Percentiles rank a stretch among this genome's conserved stretches.
Evolutionary conservation across 192 early-diverging fungal species (phyloP).

Genomic region (Chytriomyces sp.): DNA sequence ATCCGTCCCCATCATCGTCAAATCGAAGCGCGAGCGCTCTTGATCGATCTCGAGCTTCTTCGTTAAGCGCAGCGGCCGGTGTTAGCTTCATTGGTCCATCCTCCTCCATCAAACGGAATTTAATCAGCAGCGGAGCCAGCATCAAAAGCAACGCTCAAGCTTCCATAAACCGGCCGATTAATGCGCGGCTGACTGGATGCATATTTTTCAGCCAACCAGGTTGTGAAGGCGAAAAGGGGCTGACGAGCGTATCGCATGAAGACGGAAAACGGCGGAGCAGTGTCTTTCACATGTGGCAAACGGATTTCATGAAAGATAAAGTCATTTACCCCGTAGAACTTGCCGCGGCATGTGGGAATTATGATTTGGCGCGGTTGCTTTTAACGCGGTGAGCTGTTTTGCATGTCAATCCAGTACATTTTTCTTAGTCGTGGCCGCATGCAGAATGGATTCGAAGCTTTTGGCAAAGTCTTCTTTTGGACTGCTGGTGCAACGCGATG

Average conservation of each 20-base stretch:
- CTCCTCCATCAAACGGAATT: too few relatives aligned
- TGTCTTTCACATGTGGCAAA: constrained; percentile 37
- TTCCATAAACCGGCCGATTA: too few relatives aligned
- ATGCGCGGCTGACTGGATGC: not conserved
- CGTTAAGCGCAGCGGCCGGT: constrained; percentile 5
- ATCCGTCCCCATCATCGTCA: not conserved
- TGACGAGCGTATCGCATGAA: not conserved
- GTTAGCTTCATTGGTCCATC: constrained; percentile 5
- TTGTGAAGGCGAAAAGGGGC: constrained; percentile 7
- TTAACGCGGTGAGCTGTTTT: constrained; percentile 31
- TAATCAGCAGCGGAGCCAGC: too few relatives aligned
- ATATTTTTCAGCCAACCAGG: not conserved
- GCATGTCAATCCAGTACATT: not conserved
- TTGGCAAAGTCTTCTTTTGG: constrained; percentile 39
- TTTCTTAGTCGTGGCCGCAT: not conserved
- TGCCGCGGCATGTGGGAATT: constrained; percentile 44
- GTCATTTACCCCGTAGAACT: constrained; percentile 51
- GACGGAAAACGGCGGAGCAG: constrained; percentile 22
- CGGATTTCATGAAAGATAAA: constrained; percentile 40
- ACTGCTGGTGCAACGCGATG: constrained; percentile 41
- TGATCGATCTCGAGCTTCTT: constrained; percentile 18
- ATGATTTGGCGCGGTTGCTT: constrained; percentile 39
- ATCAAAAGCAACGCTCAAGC: too few relatives aligned
- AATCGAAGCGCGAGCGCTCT: not conserved
- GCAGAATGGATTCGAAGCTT: constrained; percentile 41